Base-by-base conservation (phyloP, 768 basidiomycete species). In the Lentinula sp. region DNA sequence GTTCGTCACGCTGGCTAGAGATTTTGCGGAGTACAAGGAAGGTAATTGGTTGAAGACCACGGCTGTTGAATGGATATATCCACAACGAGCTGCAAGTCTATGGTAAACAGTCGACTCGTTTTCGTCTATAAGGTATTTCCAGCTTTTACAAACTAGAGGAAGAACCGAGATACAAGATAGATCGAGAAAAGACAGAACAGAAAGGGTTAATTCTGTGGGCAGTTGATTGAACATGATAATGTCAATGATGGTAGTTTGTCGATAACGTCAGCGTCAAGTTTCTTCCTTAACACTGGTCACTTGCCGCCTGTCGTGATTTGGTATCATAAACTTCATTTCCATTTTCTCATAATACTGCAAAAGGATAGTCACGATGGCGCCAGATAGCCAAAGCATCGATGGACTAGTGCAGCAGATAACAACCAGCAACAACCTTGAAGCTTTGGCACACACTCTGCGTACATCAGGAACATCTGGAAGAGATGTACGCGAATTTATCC, bases 21-120 rank as follows among this genome's bases (percentile, higher is more conserved):
- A 72, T 13, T 75, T 72, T 7, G 67, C 62, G 0, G 76, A 75
- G 59, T 74, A 76, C 0, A 68, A 61, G 3, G 45, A 63, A 28
- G 65, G 64, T 7, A 74, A 70, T 35, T 79, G 70, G 16, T 72
- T 65, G 28, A 78, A 63, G 15, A 70, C 35, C 10, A 65, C 63
- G 2, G 65, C 59, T 0, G 63, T 65, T 5, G 72, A 70, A 34
- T 69, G 62, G 18, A 78, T 69, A 67, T 81, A 85, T 28, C 73
- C 74, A 64, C 87, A 84, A 13, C 80, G 66, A 52, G 77, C 62
- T 0, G 88, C 84, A 5, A 83, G 84, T 23, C 80, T 74, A 62
- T 78, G 84, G 67, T 84, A 90, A n/a, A 91, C 75, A 1, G 74
- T 65, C 2, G 69, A 68, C 65, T 83, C 75, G 65, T 91, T 80